Conservation (phyloP, 192 early-diverging fungal genomes). For the Entophlyctis helioformis region DNA sequence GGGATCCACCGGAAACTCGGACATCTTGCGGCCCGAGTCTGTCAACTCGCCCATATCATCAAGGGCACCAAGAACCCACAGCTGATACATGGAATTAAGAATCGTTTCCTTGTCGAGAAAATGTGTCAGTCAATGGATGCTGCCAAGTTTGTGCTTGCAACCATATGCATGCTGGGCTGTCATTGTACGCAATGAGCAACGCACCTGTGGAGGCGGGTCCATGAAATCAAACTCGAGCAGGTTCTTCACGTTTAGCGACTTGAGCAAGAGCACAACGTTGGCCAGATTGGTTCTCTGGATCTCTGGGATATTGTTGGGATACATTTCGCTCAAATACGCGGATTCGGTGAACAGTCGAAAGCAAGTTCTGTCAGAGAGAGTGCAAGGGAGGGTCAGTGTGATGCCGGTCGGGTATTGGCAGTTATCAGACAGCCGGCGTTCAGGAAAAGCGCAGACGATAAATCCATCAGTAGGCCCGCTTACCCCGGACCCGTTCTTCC, state of each 20-base stretch:
- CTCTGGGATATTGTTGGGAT: constrained; percentile 86
- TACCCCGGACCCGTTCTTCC: constrained; percentile 87
- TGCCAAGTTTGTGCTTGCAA: no score
- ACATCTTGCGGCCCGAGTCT: constrained; percentile 82
- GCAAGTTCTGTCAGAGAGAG: constrained; percentile 45
- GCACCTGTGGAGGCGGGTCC: constrained; percentile 86
- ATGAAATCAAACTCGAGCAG: constrained; percentile 95
- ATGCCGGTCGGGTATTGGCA: no score
- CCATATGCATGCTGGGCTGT: background rate
- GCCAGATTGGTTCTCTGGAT: constrained; percentile 91
- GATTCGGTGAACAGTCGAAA: constrained; percentile 90
- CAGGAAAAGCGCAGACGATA: background rate
- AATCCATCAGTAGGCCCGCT: background rate
- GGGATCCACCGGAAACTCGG: constrained; percentile 88
- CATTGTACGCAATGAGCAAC: background rate
- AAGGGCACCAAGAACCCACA: constrained; percentile 85
- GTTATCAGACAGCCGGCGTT: no score
- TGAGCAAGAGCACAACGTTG: constrained; percentile 81
- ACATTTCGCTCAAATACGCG: constrained; percentile 84
- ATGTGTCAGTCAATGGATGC: no score
- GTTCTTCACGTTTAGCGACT: constrained; percentile 88
- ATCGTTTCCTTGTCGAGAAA: constrained; percentile 71
- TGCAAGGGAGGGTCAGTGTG: no score
- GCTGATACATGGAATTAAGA: constrained; percentile 85
- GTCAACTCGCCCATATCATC: constrained; percentile 91